Base-by-base conservation (phyloP, 768 basidiomycete genomes). In the Boletus sensibilis region DNA sequence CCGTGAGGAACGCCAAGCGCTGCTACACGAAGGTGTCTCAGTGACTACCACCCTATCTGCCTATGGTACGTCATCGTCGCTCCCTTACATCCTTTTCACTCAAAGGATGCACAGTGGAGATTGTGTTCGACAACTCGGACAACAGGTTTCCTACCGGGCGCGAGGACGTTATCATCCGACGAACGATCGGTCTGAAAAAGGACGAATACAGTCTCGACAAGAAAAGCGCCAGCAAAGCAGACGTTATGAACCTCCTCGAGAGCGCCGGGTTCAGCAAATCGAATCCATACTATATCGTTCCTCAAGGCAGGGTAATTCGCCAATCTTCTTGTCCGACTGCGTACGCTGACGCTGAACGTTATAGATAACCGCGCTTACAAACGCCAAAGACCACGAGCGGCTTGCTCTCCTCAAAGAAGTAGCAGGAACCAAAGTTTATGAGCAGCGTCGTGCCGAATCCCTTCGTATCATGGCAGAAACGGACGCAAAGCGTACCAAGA, bases 261-360 rank as follows among this genome's bases (percentile, higher is more conserved):
- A 91, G 88, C 67, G 97, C 97, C 1, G 96, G 97, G 1, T 99
- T 99, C 77, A 94, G 91, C 75, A 91, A 93, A 68, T 89, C 89
- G n/a, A 99, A 98, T 67, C 97, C 97, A 0, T 99, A 98, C 71
- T 99, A 98, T 66, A 99, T 99, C 62, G 96, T 98, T 0, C 97
- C 97, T 2, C 97, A 99, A 78, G 97, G 97, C 50, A 79, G 96
- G 49, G 95, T 97, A 64, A 73, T 87, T 81, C 16, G 11, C 35
- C 29, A 16, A 11, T 3, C 10, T 29, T 23, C 1, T 4, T 34
- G 23, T 39, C n/a, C 11, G 47, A 53, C 13, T 40, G 21, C 43
- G 52, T 29, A 31, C 23, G 48, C 60, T 67, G 51, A 68, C 27
- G 11, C 16, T 45, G 14, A 27, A 9, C 20, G 5, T 9, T 14